Conservation (phyloP, 2,329 filamentous ascomycete genomes). For the Cordyceps fumosorosea region DNA sequence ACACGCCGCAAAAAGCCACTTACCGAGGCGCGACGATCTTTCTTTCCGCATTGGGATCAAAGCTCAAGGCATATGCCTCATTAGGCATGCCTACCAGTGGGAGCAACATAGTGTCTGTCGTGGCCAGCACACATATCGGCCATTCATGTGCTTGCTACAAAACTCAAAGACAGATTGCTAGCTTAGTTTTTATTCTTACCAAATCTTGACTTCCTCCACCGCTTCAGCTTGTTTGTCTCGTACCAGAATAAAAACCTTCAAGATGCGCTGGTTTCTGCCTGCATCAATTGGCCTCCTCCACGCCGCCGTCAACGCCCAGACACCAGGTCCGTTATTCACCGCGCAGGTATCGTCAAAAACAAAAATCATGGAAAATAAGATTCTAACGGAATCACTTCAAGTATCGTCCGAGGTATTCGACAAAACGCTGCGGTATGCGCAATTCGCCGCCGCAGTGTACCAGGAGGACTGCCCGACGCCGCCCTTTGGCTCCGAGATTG, state of each 20-base stretch:
- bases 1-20: background rate
- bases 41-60: background rate
- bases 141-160: too few relatives aligned
- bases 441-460: constrained; percentile 19
- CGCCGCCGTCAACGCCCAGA: background rate
- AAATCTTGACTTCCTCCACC: too few relatives aligned
- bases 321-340: background rate
- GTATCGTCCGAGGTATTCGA: constrained; percentile 6
- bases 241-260: background rate
- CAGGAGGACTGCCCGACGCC: constrained; percentile 36
- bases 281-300: background rate
- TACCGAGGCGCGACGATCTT: background rate
- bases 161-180: background rate
- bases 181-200: too few relatives aligned
- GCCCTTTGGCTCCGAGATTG: constrained; percentile 19
- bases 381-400: background rate
- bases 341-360: background rate
- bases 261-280: background rate
- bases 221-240: background rate
- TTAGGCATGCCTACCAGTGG: background rate
- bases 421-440: constrained; percentile 6
- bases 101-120: background rate
- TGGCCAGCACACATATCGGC: background rate
- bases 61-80: background rate
- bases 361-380: background rate